Evolutionary conservation across 345 rosid genomes (phyloP), one percentile per base, ranked within the genome.

Genomic region (Theobroma cacao): DNA sequence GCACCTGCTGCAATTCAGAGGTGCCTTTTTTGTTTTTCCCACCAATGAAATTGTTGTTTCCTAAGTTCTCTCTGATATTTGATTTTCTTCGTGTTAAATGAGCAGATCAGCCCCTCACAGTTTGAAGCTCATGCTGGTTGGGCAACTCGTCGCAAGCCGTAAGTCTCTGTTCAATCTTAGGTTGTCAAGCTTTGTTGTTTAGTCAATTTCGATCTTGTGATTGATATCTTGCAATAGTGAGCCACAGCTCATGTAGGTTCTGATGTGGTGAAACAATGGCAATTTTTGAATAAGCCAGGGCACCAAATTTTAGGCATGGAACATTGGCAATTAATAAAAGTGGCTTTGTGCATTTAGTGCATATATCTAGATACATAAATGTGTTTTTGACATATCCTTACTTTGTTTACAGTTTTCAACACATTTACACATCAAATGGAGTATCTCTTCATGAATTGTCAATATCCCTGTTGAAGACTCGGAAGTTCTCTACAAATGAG

Each of bases 111-210:
- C 78, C 94, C 99, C 43, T 95, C 99, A 55, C 84, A 68, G 52
- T 95, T 95, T 85, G 99, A 95, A 90, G 91, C 97, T 80, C 99
- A 95, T 92, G 99, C 99, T 82, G 99, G 99, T 78, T 93, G 86
- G 87, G 90, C 97, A 61, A 78, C 86, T 65, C 97, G 99, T 65
- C 91, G 98, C 76, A 93, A 93, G 75, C 98, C 98, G 99, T 95
- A 86, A 93, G 98, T 87, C 5, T 80, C 64, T 38, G 34, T 36
- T 48, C 43, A 48, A 17, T 79, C 20, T 41, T 70, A 28, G 43
- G n/a, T 24, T 61, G 38, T 26, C 47, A 68, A 53, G 18, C 70
- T 12, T 38, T 68, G 66, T 58, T 55, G 55, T 36, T 24, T 63
- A 68, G 28, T 22, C 43, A 31, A 62, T 10, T 47, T 41, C 38